Conservation (phyloP, 148 eudicot species). For the Vaccinium macrocarpon region DNA sequence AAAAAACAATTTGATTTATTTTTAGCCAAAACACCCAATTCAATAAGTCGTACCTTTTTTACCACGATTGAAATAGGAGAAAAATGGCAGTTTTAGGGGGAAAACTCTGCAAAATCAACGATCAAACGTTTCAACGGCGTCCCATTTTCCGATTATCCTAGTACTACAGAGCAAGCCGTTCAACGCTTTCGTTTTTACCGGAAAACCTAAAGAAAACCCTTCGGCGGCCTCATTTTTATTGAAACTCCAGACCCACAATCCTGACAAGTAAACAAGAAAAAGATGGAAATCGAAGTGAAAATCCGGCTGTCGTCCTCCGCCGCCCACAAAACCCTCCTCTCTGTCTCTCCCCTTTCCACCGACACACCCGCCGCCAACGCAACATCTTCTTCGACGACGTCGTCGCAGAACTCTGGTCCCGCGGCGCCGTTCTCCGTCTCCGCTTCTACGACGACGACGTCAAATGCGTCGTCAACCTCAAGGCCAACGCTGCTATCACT, state of each 20-base stretch:
- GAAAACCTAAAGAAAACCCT: not conserved
- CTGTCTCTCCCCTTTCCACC: slow-evolving; percentile 49
- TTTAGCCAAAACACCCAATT: no score
- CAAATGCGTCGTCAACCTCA: slow-evolving; percentile 62
- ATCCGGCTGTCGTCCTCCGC: slow-evolving; percentile 49
- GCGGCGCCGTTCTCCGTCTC: slow-evolving; percentile 70
- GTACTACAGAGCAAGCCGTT: not conserved
- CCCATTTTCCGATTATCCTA: not conserved
- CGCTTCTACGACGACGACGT: slow-evolving; percentile 65
- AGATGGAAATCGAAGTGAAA: slow-evolving; percentile 88
- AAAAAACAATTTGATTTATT: no score
- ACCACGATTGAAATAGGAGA: no score
- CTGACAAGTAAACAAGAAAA: not conserved
- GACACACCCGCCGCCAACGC: slow-evolving; percentile 58
- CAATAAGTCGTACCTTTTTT: no score
- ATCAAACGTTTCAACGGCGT: not conserved
- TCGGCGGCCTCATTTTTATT: not conserved
- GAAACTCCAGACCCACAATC: not conserved
- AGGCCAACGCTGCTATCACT: slow-evolving; percentile 57
- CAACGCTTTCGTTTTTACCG: not conserved
- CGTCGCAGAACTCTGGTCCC: slow-evolving; percentile 50
- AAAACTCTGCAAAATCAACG: not conserved
- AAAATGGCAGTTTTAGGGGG: no score
- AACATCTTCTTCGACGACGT: slow-evolving; percentile 79
- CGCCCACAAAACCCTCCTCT: slow-evolving; percentile 44